Conservation (phyloP, 805 yeast genomes). For the Kazachstania psychrophila region DNA sequence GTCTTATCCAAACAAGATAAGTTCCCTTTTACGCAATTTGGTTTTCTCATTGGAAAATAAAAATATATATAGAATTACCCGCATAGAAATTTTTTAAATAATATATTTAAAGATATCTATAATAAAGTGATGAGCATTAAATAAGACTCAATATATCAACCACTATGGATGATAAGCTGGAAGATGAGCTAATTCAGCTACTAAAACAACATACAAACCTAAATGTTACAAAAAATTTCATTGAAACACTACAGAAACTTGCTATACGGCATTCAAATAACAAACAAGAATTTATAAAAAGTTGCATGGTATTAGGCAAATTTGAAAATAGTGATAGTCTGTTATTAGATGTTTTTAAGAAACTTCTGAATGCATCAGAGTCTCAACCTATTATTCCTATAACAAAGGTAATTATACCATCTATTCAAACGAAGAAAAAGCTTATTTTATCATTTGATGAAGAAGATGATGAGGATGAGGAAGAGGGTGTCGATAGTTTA, state of each 20-base stretch:
- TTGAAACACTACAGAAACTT: conserved; percentile 14
- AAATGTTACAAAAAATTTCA: conserved; percentile 17
- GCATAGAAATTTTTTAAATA: too few species aligned
- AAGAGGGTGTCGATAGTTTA: neutral
- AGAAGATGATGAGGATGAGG: conserved; percentile 5
- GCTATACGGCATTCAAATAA: conserved; percentile 11
- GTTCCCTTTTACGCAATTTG: too few species aligned
- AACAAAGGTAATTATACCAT: neutral
- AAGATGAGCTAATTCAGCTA: conserved; percentile 2
- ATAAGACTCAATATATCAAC: too few species aligned
- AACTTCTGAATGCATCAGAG: neutral
- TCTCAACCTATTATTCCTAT: neutral
- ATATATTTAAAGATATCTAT: too few species aligned
- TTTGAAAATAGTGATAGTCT: conserved; percentile 15
- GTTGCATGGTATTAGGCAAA: conserved; percentile 22
- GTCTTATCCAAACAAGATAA: too few species aligned
- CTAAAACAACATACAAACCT: conserved; percentile 17
- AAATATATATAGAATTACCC: too few species aligned
- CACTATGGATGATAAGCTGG: neutral
- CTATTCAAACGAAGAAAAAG: conserved; percentile 2
- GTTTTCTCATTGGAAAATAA: too few species aligned
- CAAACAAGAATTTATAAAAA: conserved; percentile 11
- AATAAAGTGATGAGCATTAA: too few species aligned
- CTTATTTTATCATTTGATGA: conserved; percentile 4
- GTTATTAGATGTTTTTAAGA: conserved; percentile 8